phyloP scores from a whole-genome alignment of 208 protist genomes.

The Kentomonas sorsogonicus region DNA sequence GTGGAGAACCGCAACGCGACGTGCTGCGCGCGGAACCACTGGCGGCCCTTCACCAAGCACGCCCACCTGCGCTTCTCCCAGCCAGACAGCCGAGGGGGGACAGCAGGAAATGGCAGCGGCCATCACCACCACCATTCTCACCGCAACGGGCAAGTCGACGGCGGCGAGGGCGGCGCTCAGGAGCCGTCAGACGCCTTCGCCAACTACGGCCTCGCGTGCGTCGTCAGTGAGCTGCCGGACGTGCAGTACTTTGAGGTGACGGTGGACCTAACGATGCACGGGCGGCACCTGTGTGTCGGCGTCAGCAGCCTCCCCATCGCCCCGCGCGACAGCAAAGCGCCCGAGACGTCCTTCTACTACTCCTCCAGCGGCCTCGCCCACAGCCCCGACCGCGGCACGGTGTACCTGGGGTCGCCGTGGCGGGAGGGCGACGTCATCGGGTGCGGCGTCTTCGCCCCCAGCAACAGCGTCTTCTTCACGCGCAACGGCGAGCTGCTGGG shows the following conservation, averaged over 20 bases:
- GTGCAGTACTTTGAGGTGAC: constrained; percentile 85
- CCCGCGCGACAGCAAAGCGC: constrained; percentile 27
- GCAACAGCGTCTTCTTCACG: constrained; percentile 85
- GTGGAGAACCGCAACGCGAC: constrained; percentile 63
- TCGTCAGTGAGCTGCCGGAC: constrained; percentile 70
- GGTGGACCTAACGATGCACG: constrained; percentile 54
- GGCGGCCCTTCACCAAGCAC: constrained; percentile 44
- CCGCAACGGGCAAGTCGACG: too few species aligned
- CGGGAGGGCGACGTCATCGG: constrained; percentile 77
- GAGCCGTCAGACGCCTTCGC: constrained; percentile 54
- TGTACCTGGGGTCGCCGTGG: constrained; percentile 49
- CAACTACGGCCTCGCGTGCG: constrained; percentile 55
- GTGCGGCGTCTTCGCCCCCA: constrained; percentile 71
- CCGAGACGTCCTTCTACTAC: constrained; percentile 41
- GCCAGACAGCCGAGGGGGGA: neutral
- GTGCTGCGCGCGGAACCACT: constrained; percentile 74
- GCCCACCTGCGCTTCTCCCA: constrained; percentile 22
- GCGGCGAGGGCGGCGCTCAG: neutral
- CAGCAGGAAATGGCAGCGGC: neutral
- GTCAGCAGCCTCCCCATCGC: constrained; percentile 46
- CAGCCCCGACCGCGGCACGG: constrained; percentile 17
- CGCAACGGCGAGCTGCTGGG: constrained; percentile 83
- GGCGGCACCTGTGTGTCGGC: too few species aligned
- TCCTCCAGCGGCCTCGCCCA: constrained; percentile 47
- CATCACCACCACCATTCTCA: too few species aligned